These are phyloP conservation scores for Lepidium africanum DNA, from an alignment of 345 rosid genomes.

Conservation along the genomic window DNA sequence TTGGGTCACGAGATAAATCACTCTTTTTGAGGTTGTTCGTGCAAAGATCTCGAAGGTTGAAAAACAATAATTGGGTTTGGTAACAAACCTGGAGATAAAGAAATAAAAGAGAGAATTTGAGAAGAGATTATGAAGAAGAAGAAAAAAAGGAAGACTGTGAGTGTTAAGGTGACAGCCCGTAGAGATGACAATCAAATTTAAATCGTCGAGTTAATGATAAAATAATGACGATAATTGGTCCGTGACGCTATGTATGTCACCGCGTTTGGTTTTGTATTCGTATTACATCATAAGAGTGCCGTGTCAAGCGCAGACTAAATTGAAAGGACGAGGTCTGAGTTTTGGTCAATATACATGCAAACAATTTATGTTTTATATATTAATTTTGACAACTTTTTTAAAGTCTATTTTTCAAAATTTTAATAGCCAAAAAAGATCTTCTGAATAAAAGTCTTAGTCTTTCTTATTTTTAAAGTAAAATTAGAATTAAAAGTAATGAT, in stretches of 20 bases:
- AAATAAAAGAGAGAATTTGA: not conserved
- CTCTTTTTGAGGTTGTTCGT: constrained; percentile 8
- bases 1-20: not conserved
- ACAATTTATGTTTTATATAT: not conserved
- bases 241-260: constrained; percentile 12
- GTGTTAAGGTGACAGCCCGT: constrained; percentile 20
- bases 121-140: not conserved
- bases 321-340: constrained; percentile 15
- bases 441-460: not conserved
- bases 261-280: not conserved
- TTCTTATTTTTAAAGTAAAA: not conserved
- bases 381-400: not conserved
- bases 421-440: not conserved
- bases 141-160: not conserved
- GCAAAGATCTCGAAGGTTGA: constrained; percentile 8
- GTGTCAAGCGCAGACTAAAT: constrained; percentile 27
- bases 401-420: not conserved
- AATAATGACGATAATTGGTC: constrained; percentile 1
- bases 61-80: not conserved
- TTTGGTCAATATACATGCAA: constrained; percentile 18
- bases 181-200: not conserved
- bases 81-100: not conserved
- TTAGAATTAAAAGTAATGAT: too few relatives aligned
- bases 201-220: not conserved
- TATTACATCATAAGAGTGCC: constrained; percentile 7